Evolutionary conservation across 768 basidiomycete species (phyloP).

Genomic region (Paxillus involutus): DNA sequence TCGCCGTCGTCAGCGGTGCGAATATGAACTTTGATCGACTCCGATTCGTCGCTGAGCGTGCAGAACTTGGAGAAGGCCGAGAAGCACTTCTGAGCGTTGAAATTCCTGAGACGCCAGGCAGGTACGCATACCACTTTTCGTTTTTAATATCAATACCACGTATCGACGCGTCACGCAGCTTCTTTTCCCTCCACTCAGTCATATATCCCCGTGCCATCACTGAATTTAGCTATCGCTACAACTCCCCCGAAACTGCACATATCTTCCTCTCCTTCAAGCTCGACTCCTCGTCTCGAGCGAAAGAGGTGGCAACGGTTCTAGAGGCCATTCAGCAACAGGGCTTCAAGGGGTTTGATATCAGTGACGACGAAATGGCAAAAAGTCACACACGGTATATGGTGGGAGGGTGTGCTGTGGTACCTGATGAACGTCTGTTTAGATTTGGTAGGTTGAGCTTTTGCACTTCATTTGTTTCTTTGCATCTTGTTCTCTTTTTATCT

Average conservation of each 20-base stretch:
- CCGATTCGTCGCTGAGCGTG: conserved; percentile 97
- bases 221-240: conserved; percentile 94
- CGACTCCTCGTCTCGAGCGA: conserved; percentile 47
- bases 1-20: conserved; percentile 91
- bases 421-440: conserved; percentile 85
- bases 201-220: conserved; percentile 93
- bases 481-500: background rate
- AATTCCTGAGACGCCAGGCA: conserved; percentile 90
- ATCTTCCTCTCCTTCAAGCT: conserved; percentile 92
- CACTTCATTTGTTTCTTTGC: background rate
- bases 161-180: conserved; percentile 47
- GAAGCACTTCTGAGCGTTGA: conserved; percentile 94
- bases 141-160: background rate
- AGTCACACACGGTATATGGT: conserved; percentile 94
- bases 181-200: conserved; percentile 79
- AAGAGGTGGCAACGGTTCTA: conserved; percentile 68
- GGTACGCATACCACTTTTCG: conserved; percentile 43
- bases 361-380: conserved; percentile 94
- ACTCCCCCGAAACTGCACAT: conserved; percentile 69
- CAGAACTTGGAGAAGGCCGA: conserved; percentile 92
- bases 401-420: conserved; percentile 76
- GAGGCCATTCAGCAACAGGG: conserved; percentile 58
- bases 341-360: conserved; percentile 88
- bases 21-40: conserved; percentile 99
- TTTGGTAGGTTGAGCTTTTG: conserved; percentile 65